Conservation (phyloP, 2,329 filamentous ascomycete species). For the Claviceps fusiformis region DNA sequence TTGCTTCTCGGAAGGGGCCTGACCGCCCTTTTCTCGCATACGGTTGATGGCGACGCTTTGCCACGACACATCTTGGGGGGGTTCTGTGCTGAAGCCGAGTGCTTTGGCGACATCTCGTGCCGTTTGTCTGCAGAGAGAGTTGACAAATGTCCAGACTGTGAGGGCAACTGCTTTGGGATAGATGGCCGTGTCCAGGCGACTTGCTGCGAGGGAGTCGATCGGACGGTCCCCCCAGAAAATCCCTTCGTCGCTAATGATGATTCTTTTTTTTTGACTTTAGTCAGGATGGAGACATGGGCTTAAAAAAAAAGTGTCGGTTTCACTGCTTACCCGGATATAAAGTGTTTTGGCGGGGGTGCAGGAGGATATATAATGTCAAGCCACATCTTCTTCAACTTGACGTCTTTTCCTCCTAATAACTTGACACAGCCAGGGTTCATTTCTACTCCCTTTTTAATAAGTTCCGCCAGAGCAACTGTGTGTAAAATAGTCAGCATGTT, state of each 20-base stretch:
- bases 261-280: slow-evolving; percentile 18
- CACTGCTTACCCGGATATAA: slow-evolving; percentile 40
- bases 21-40: slow-evolving; percentile 13
- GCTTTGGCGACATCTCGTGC: slow-evolving; percentile 27
- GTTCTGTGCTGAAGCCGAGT: slow-evolving; percentile 27
- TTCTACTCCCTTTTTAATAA: slow-evolving; percentile 24
- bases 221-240: slow-evolving; percentile 33
- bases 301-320: neutral
- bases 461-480: slow-evolving; percentile 18
- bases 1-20: slow-evolving; percentile 12
- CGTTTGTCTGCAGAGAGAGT: slow-evolving; percentile 32
- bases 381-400: slow-evolving; percentile 40
- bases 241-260: slow-evolving; percentile 35
- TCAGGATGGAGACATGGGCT: slow-evolving; percentile 3
- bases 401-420: slow-evolving; percentile 30
- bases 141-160: slow-evolving; percentile 38
- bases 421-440: slow-evolving; percentile 27
- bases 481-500: neutral
- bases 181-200: slow-evolving; percentile 32
- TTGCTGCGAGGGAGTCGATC: slow-evolving; percentile 33
- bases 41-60: slow-evolving; percentile 18
- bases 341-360: slow-evolving; percentile 44
- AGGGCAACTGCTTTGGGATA: slow-evolving; percentile 39
- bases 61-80: slow-evolving; percentile 17
- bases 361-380: slow-evolving; percentile 48